Conservation (phyloP, 2,329 filamentous ascomycete species). For the Setomelanomma holmii region DNA sequence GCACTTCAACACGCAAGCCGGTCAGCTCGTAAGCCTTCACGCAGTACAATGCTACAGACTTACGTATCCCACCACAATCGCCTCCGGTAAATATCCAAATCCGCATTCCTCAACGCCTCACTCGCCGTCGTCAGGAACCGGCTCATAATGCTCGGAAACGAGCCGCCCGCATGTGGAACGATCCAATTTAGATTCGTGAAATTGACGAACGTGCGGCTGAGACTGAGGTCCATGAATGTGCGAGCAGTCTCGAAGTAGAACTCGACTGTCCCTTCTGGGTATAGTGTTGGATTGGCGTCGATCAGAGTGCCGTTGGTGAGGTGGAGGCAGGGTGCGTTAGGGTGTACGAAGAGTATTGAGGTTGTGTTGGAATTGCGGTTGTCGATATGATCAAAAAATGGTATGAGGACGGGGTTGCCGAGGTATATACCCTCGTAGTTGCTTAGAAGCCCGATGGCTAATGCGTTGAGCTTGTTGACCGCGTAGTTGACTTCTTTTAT, state of each 20-base stretch:
- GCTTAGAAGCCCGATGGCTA: slow-evolving; percentile 10
- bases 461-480: slow-evolving; percentile 2
- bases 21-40: neutral
- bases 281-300: slow-evolving; percentile 7
- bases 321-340: slow-evolving; percentile 5
- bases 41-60: neutral
- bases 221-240: slow-evolving; percentile 7
- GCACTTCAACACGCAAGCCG: neutral
- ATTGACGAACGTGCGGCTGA: slow-evolving; percentile 9
- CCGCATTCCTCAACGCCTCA: slow-evolving; percentile 3
- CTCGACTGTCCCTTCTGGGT: slow-evolving; percentile 10
- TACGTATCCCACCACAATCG: slow-evolving; percentile 11
- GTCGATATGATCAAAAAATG: slow-evolving; percentile 12
- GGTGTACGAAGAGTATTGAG: slow-evolving; percentile 13
- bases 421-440: slow-evolving; percentile 14
- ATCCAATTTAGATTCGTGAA: slow-evolving; percentile 16
- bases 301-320: neutral
- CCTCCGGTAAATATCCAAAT: slow-evolving; percentile 1
- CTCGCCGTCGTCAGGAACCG: slow-evolving; percentile 5
- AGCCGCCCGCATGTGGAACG: slow-evolving; percentile 13
- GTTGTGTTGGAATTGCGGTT: neutral
- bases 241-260: slow-evolving; percentile 20
- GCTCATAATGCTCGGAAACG: slow-evolving; percentile 9
- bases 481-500: slow-evolving; percentile 7
- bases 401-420: neutral